A percentile compares a stretch with the other conserved stretches of the same genome.
phyloP scores from a whole-genome alignment of 2,329 filamentous ascomycete genomes.

The Xylariaceae sp. region DNA sequence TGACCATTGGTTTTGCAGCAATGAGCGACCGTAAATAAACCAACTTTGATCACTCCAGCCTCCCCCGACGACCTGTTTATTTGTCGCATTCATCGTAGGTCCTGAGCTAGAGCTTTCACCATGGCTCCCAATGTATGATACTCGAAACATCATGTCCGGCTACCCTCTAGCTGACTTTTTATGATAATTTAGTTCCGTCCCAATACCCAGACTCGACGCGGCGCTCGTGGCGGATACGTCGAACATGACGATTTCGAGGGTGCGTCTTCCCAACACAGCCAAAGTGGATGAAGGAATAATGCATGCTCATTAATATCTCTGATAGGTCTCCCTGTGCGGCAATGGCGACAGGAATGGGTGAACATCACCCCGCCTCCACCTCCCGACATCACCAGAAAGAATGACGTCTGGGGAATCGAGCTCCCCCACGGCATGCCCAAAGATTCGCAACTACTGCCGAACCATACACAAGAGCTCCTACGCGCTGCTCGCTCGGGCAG shows the following conservation, averaged over 20 bases:
- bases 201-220: slow-evolving; percentile 49
- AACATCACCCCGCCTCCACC: slow-evolving; percentile 63
- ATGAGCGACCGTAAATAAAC: no score
- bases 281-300: neutral
- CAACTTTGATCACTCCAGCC: no score
- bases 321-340: slow-evolving; percentile 82
- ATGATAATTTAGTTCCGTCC: slow-evolving; percentile 24
- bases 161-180: neutral
- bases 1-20: no score
- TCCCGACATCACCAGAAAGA: slow-evolving; percentile 59
- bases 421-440: slow-evolving; percentile 78
- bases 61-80: no score
- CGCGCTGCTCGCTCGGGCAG: slow-evolving; percentile 74
- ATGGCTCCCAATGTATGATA: slow-evolving; percentile 27
- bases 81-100: no score
- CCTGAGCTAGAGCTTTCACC: neutral
- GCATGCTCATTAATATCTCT: neutral
- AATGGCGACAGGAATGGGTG: slow-evolving; percentile 75
- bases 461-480: slow-evolving; percentile 77
- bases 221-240: slow-evolving; percentile 52
- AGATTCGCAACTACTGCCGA: slow-evolving; percentile 72
- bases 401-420: slow-evolving; percentile 70
- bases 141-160: neutral
- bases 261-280: slow-evolving; percentile 20
- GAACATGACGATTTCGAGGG: slow-evolving; percentile 62